Evolutionary conservation across 73 alveolate species (phyloP).

Genomic region (Tetrahymena malaccensis): DNA sequence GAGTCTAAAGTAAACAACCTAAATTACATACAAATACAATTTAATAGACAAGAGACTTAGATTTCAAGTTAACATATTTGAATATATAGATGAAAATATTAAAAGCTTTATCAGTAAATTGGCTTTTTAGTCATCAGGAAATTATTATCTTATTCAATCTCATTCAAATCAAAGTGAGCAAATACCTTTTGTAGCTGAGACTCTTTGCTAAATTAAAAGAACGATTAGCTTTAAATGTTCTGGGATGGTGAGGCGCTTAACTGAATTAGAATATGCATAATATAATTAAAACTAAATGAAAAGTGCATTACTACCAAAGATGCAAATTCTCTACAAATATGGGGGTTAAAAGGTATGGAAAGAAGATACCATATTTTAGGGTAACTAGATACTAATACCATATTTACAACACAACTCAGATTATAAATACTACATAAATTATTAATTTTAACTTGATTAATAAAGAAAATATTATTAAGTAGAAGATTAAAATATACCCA

Average conservation of each 20-base stretch:
- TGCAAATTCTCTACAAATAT: neutral
- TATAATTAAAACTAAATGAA: neutral
- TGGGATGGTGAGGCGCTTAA: neutral
- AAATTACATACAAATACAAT: neutral
- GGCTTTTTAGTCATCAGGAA: neutral
- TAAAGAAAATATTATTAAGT: neutral
- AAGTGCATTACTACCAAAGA: neutral
- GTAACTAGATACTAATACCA: neutral
- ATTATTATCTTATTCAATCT: neutral
- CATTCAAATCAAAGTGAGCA: neutral
- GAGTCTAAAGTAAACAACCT: neutral
- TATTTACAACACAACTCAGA: neutral
- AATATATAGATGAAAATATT: neutral
- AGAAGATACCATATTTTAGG: neutral
- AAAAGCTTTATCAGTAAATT: neutral
- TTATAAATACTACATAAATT: neutral
- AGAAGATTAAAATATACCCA: neutral
- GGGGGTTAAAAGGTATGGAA: neutral
- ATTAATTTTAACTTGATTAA: neutral
- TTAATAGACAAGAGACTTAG: neutral
- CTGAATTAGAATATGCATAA: neutral
- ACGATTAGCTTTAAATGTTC: neutral
- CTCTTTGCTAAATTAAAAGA: neutral
- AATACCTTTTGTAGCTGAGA: neutral
- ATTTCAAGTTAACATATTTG: neutral